phyloP scores from a whole-genome alignment of 1,139 yeast genomes.

The Sugiyamaella paludigena region DNA sequence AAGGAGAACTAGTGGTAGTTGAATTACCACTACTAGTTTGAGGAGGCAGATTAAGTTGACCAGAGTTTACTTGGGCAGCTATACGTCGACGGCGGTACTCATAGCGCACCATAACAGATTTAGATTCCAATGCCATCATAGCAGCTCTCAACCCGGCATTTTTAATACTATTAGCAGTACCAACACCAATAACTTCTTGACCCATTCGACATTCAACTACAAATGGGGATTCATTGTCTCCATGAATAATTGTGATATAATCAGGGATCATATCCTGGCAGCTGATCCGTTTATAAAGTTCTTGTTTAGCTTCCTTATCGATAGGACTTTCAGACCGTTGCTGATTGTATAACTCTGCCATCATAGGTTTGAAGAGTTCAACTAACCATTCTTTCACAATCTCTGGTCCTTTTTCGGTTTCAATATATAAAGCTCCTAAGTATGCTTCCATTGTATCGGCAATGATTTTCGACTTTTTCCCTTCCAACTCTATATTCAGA shows the following conservation, averaged over 20 bases:
- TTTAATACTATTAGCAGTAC: slow-evolving; percentile 55
- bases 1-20: no score
- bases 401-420: slow-evolving; percentile 46
- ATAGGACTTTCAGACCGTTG: slow-evolving; percentile 40
- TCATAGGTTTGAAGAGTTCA: slow-evolving; percentile 51
- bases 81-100: no score
- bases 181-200: slow-evolving; percentile 52
- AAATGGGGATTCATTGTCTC: slow-evolving; percentile 46
- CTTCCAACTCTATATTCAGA: slow-evolving; percentile 26
- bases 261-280: slow-evolving; percentile 64
- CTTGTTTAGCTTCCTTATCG: slow-evolving; percentile 67
- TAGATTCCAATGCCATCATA: slow-evolving; percentile 52
- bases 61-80: no score
- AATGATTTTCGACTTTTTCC: slow-evolving; percentile 46
- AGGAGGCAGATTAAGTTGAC: no score
- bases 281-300: slow-evolving; percentile 76
- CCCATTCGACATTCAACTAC: slow-evolving; percentile 67
- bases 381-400: slow-evolving; percentile 61
- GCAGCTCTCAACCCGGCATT: slow-evolving; percentile 76
- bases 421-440: slow-evolving; percentile 76
- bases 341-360: slow-evolving; percentile 39
- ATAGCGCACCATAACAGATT: no score
- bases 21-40: no score
- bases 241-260: slow-evolving; percentile 53
- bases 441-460: slow-evolving; percentile 91